Evolutionary conservation across 2,329 filamentous ascomycete genomes (phyloP), one percentile per base, ranked within the genome.

Genomic region (Bisporella sp.): DNA sequence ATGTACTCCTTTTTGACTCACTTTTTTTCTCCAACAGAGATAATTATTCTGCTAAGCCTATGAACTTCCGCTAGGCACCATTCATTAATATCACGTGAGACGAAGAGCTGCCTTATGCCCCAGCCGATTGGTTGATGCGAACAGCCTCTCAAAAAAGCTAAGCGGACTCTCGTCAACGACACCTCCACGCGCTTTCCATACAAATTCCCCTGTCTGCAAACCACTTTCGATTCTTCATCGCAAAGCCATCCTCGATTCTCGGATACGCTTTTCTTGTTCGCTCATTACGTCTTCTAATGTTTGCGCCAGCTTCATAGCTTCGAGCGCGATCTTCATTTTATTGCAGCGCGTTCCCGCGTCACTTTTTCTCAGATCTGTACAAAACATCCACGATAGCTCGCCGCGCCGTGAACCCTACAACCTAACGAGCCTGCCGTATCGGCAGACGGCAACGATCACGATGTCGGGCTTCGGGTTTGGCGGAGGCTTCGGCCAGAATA

Each of bases 401-500:
- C 21, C 21, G 21, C 21, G 21, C 21, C 21, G 21, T 21, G 21
- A 21, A 21, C 21, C 21, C 21, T 21, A 21, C 21, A 21, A 21
- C 21, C 21, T 21, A 21, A 21, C 21, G 21, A 21, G 21, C 21
- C 21, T 21, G 21, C 21, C 21, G 21, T 21, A 54, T 37, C n/a
- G 12, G 41, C 41, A 29, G 28, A 8, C 41, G 45, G 21, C 21
- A 21, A 47, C 30, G 48, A 46, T 56, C 53, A 59, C 48, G 31
- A 67, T 66, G 64, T 65, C 63, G n/a, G 54, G 51, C 31, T 59
- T 57, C 29, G 35, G 35, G n/a, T 37, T 37, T 37, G 35, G 35
- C 35, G 35, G 35, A 62, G 21, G 21, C 21, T 21, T 21, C 21
- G 76, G 79, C 72, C 84, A 85, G 68, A 79, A 74, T 56, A 81